Evolutionary conservation across 352 stramenopile genomes (phyloP).

Genomic region (Globisporangium heterothallicum): DNA sequence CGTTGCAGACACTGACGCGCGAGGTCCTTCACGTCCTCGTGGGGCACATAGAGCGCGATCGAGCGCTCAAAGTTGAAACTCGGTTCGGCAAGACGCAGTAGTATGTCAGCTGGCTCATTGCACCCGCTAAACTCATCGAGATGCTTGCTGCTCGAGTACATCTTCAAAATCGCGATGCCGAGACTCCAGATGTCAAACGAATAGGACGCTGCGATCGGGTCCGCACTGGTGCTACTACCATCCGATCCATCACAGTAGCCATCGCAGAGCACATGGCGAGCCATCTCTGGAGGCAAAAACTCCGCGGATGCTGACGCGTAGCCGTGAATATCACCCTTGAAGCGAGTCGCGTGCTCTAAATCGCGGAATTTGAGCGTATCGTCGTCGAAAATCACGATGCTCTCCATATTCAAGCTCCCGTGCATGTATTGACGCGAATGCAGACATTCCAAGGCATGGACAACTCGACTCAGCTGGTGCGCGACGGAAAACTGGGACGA

Average conservation of each 20-base stretch:
- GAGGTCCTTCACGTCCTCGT: constrained; percentile 40
- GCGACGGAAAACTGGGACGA: constrained; percentile 23
- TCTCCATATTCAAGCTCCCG: constrained; percentile 38
- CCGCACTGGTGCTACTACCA: constrained; percentile 5
- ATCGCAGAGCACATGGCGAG: constrained; percentile 23
- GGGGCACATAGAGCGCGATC: constrained; percentile 37
- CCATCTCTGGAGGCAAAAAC: constrained; percentile 45
- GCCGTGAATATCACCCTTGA: constrained; percentile 18
- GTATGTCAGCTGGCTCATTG: constrained; percentile 21
- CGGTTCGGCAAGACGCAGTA: constrained; percentile 24
- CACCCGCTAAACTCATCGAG: constrained; percentile 50
- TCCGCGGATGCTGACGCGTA: constrained; percentile 20
- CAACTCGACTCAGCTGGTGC: constrained; percentile 31
- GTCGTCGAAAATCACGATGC: constrained; percentile 32
- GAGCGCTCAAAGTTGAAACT: constrained; percentile 40
- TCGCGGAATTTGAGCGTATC: constrained; percentile 38
- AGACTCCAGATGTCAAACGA: constrained; percentile 60
- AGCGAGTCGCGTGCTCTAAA: constrained; percentile 39
- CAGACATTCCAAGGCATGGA: constrained; percentile 35
- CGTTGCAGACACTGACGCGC: constrained; percentile 34
- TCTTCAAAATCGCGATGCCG: constrained; percentile 50
- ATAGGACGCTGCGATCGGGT: constrained; percentile 14
- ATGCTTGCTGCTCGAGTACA: constrained; percentile 35
- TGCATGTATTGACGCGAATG: constrained; percentile 50
- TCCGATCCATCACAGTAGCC: constrained; percentile 12